Percentiles rank a stretch among this genome's conserved stretches.
Evolutionary conservation across 169 alveolate species (phyloP).

Genomic region (Eimeria necatrix): DNA sequence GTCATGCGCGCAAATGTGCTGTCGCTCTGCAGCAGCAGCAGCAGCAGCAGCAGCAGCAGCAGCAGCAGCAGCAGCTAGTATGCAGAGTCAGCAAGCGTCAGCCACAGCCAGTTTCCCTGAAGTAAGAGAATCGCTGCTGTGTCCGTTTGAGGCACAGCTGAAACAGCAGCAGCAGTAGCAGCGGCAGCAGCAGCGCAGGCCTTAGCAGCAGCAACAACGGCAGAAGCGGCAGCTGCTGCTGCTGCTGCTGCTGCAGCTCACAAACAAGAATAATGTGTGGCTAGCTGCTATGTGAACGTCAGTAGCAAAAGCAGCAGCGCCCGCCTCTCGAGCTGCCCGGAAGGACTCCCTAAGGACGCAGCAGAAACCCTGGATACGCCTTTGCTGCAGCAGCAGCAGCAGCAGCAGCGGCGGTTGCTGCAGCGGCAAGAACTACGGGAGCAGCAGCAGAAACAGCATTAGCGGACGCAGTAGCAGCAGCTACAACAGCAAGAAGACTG

Average conservation of each 20-base stretch:
- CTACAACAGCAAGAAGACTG: background rate
- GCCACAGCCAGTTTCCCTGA: background rate
- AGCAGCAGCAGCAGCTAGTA: background rate
- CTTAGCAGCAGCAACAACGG: background rate
- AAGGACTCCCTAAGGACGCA: background rate
- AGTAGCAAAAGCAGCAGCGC: background rate
- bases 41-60: conserved; percentile 15
- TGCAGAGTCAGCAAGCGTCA: background rate
- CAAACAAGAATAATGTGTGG: background rate
- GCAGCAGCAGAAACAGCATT: background rate
- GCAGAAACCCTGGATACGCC: background rate
- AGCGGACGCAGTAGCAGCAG: background rate
- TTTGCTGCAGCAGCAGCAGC: background rate
- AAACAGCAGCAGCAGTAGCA: conserved; percentile 1
- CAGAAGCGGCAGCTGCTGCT: background rate
- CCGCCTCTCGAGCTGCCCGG: background rate
- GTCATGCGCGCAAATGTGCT: conserved; percentile 34
- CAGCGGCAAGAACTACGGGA: background rate
- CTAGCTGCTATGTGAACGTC: background rate
- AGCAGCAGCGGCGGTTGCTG: background rate
- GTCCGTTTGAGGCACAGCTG: background rate
- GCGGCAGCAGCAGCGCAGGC: background rate
- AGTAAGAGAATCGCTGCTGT: no score
- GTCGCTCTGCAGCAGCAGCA: conserved; percentile 52
- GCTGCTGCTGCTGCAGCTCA: background rate